phyloP scores from a whole-genome alignment of 2,329 filamentous ascomycete genomes.

The Gnomoniopsis smithogilvyi region DNA sequence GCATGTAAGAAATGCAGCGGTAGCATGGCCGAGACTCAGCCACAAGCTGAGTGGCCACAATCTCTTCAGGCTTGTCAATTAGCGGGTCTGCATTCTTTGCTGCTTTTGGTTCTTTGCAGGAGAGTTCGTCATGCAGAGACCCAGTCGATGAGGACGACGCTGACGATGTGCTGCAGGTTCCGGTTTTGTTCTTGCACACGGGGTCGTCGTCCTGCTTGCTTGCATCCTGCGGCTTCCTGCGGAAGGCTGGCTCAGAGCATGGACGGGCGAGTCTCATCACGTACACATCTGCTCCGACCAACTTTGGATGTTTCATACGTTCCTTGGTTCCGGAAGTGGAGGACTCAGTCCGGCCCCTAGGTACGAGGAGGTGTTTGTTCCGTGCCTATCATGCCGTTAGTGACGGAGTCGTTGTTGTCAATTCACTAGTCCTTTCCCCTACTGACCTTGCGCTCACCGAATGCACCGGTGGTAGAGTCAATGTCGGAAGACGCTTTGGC shows the following conservation, averaged over 20 bases:
- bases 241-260: neutral
- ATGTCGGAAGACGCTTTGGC: neutral
- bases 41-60: neutral
- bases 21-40: constrained; percentile 47
- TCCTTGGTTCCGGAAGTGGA: constrained; percentile 26
- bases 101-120: constrained; percentile 16
- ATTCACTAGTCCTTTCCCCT: neutral
- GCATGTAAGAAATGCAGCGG: constrained; percentile 48
- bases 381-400: constrained; percentile 28
- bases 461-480: neutral
- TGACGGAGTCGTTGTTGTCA: constrained; percentile 16
- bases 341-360: constrained; percentile 1
- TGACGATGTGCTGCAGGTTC: constrained; percentile 2
- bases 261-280: constrained; percentile 37
- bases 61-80: neutral
- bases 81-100: neutral
- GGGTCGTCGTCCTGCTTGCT: neutral
- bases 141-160: constrained; percentile 20
- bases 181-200: neutral
- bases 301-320: constrained; percentile 41
- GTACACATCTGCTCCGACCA: constrained; percentile 49
- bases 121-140: constrained; percentile 48
- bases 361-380: constrained; percentile 19
- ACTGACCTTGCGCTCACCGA: constrained; percentile 8
- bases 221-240: neutral